Percentiles rank a stretch among this genome's conserved stretches.
phyloP scores from a whole-genome alignment of 1,284 basidiomycete genomes.

The Trametes pubescens region DNA sequence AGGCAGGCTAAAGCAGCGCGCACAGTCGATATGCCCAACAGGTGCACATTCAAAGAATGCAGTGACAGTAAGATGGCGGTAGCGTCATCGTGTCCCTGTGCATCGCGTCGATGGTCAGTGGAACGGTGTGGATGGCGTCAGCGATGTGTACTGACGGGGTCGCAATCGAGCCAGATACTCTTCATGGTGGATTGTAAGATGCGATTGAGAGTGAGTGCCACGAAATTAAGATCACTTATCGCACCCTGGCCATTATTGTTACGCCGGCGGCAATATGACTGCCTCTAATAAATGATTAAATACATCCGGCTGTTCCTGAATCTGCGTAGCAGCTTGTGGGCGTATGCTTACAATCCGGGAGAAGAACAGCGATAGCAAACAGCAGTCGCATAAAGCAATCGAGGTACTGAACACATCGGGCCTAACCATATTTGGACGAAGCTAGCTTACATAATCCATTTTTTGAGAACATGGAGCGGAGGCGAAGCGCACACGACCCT shows the following conservation, averaged over 20 bases:
- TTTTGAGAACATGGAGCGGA: conserved; percentile 29
- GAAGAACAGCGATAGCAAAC: background rate
- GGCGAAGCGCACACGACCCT: conserved; percentile 14
- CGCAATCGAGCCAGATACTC: conserved; percentile 62
- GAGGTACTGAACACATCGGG: background rate
- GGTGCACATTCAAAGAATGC: conserved; percentile 65
- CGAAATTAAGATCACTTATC: background rate
- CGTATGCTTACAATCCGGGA: too few species aligned
- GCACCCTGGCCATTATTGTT: background rate
- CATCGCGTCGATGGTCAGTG: background rate
- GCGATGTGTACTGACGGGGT: conserved; percentile 52
- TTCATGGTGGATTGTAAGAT: conserved; percentile 27
- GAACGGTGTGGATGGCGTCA: background rate
- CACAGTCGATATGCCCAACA: conserved; percentile 85
- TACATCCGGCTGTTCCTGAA: too few species aligned
- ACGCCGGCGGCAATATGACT: too few species aligned
- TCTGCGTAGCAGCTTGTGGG: too few species aligned
- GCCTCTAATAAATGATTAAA: too few species aligned
- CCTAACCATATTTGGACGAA: conserved; percentile 5
- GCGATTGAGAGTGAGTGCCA: background rate
- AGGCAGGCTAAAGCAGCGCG: conserved; percentile 21
- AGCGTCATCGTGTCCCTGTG: conserved; percentile 86
- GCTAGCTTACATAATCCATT: conserved; percentile 37
- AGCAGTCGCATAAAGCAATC: background rate
- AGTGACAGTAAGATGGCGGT: conserved; percentile 80